phyloP scores from a whole-genome alignment of 768 basidiomycete species.

The Leccinum obscurum region DNA sequence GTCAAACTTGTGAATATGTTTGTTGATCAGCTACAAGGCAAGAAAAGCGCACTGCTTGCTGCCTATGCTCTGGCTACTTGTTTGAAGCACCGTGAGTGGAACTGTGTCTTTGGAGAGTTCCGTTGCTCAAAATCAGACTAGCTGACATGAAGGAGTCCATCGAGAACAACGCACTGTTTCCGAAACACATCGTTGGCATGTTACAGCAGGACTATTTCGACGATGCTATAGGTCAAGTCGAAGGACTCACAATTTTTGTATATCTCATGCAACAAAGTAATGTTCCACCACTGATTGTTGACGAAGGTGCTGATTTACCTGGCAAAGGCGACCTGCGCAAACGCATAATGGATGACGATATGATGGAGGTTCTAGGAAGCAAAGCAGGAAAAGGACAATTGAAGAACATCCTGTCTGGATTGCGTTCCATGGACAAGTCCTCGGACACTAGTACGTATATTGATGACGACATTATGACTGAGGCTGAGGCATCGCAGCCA shows the following conservation, averaged over 20 bases:
- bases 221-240: conserved; percentile 23
- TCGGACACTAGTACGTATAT: conserved; percentile 6
- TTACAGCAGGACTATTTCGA: conserved; percentile 23
- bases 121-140: conserved; percentile 3
- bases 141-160: conserved; percentile 17
- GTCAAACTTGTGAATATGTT: conserved; percentile 8
- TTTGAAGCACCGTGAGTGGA: conserved; percentile 16
- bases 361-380: conserved; percentile 16
- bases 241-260: conserved; percentile 26
- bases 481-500: background rate
- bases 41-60: conserved; percentile 19
- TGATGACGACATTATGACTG: background rate
- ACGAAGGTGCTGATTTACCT: background rate
- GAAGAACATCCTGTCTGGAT: conserved; percentile 22
- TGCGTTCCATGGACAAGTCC: background rate
- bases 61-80: conserved; percentile 22
- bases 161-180: background rate
- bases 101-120: background rate
- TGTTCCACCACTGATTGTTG: background rate
- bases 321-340: conserved; percentile 12
- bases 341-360: conserved; percentile 11
- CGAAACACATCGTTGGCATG: conserved; percentile 19
- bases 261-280: conserved; percentile 24
- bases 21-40: conserved; percentile 17
- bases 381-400: conserved; percentile 18